Evolutionary conservation across 805 yeast genomes (phyloP), one percentile per base, ranked within the genome.

Genomic region (Helenozyma baotianmanensis): DNA sequence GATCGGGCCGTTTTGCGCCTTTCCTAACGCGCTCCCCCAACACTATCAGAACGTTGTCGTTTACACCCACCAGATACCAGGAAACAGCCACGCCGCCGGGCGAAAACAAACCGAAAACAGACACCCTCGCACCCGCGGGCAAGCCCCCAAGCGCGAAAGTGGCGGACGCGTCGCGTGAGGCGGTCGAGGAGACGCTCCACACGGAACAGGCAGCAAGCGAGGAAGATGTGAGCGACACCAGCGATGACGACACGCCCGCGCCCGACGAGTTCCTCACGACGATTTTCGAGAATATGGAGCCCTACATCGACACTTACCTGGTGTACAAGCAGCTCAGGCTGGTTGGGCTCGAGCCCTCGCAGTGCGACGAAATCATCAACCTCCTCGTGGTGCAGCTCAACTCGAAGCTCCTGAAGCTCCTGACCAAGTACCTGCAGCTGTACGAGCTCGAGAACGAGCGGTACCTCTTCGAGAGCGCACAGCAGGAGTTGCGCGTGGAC

Each of bases 381-480:
- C 53, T 77, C 27, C 51, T 78, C 53, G 47, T 63, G 46, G 44
- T 63, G 47, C 72, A 65, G 42, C 53, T 67, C 42, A 66, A 67
- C 39, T 35, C 56, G n/a, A 66, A 67, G 40, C 51, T 67, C 28
- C 43, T 61, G 16, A 65, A 64, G 53, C 58, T 80, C 22, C 64
- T 69, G 29, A 54, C 60, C 4, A 65, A 64, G 36, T 76, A 72
- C 52, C 60, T 74, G 4, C 78, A 74, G 14, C 59, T 60, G 17
- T 76, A 78, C 40, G 96, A 87, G 45, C 61, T 87, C 11, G 96
- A 89, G 42, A 90, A 89, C 49, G 96, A 90, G 48, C 73, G 77
- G 14, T 92, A 90, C 52, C 60, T 92, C 10, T 89, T 87, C 55
- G 90, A 88, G 53, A 94, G 96, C 21, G 96, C 96, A 0, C 86